Evolutionary conservation across 73 alveolate species (phyloP), one percentile per base, ranked within the genome.

Genomic region (Paramecium octaurelia): DNA sequence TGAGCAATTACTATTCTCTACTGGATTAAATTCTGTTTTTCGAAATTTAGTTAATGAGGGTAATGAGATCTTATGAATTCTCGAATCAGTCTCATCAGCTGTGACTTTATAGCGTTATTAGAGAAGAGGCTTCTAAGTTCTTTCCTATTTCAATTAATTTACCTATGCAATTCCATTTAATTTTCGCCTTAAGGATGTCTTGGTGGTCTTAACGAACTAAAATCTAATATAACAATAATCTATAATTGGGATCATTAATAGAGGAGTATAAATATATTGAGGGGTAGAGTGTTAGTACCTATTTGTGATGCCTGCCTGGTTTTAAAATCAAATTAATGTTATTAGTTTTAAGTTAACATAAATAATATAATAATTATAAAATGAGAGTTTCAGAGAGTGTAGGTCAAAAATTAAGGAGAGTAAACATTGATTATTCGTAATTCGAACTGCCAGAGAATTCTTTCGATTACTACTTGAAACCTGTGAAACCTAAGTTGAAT

Each of bases 331-430:
- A 14, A 64, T 31, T 27, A 31, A 31, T 27, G 84, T 10, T 64
- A 64, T 64, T 27, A 27, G 46, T 42, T 64, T 64, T 64, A 24
- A 31, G 46, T 64, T 64, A 34, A 64, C 84, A 64, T 64, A 64
- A 54, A 64, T 64, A 27, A 64, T 64, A 64, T 64, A 64, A 64
- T 64, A 54, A 8, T 64, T 31, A 11, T 31, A 64, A 64, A 23
- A 64, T 64, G 84, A 64, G 46, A 34, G 84, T 27, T 64, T 64
- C 84, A 64, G 84, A 64, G 84, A 64, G 84, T 34, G 50, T 12
- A 12, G 46, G 84, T 27, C 42, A 31, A 64, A 64, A 64, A 24
- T 64, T 64, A 27, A 64, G 84, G 29, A 64, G 46, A 34, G 48
- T 27, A 1, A 54, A 54, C 8, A 54, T 54, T 8, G 84, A 64